Evolutionary conservation across 2,329 filamentous ascomycete species (phyloP), one percentile per base, ranked within the genome.

Genomic region (Trichoderma polysporum): DNA sequence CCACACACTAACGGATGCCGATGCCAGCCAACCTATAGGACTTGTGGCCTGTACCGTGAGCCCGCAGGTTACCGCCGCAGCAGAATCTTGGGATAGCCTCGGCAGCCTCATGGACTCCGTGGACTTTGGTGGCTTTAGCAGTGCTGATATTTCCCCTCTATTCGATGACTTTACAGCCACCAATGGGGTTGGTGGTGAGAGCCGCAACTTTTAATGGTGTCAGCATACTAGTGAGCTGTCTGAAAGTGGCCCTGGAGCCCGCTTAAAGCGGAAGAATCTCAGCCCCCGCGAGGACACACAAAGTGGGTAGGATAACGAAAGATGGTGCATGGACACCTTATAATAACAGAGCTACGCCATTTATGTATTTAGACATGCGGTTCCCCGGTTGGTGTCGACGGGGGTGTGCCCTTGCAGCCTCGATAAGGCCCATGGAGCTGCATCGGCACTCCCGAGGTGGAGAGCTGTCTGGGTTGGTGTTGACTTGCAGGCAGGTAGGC

Each of bases 391-490:
- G 50, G 49, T 47, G 37, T 54, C 12, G 50, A 54, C 61, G 37
- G 35, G 61, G 61, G 41, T n/a, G 47, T 27, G 49, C 50, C 61
- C 61, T 56, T 56, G 50, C 37, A 47, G 50, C 27, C 9, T 41
- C 61, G 61, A 64, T 56, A 64, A 64, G 50, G 50, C 50, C 61
- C 50, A 45, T 64, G 50, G n/a, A 52, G 61, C 61, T 64, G 41
- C 64, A 60, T 66, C 64, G 64, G 64, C 64, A 61, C 64, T 61
- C 64, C 64, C 64, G 64, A 59, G 57, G 54, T 59, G 64, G 57
- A 66, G 64, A 59, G 61, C 61, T 25, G 37, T 19, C 33, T 56
- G 56, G 61, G n/a, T 31, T 35, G 57, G 39, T 31, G 56, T 54
- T 66, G 64, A 66, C 64, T 66, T 66, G 64, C 64, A 66, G 64